phyloP scores from a whole-genome alignment of 2,329 filamentous ascomycete genomes.

The Neofusicoccum parvum region DNA sequence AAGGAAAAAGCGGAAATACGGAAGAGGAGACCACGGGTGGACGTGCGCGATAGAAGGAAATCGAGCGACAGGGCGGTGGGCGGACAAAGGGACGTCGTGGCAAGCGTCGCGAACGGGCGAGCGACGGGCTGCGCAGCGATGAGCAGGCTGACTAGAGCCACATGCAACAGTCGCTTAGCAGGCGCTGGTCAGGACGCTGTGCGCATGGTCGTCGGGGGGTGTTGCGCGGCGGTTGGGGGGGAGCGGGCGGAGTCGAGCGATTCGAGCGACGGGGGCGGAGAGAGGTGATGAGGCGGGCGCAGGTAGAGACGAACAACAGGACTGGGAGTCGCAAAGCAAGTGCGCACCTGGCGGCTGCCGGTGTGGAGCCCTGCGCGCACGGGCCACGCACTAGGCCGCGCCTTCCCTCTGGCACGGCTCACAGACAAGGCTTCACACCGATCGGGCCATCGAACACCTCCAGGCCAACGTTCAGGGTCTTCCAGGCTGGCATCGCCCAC shows the following conservation, averaged over 20 bases:
- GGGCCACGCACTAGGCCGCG: not conserved
- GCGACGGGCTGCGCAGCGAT: conserved; percentile 14
- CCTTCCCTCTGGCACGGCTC: conserved; percentile 3
- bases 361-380: no score
- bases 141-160: conserved; percentile 1
- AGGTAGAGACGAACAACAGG: not conserved
- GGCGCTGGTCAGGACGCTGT: conserved; percentile 9
- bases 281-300: conserved; percentile 13
- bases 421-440: conserved; percentile 8
- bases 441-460: not conserved
- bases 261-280: conserved; percentile 27
- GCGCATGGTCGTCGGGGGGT: conserved; percentile 10
- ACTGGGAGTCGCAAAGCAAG: not conserved
- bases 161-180: conserved; percentile 11
- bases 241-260: conserved; percentile 25
- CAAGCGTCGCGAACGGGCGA: conserved; percentile 9
- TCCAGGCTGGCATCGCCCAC: not conserved
- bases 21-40: not conserved
- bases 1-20: not conserved
- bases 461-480: not conserved
- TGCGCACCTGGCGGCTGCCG: no score
- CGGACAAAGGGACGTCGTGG: not conserved
- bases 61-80: conserved; percentile 7
- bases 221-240: conserved; percentile 27
- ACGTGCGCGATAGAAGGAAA: conserved; percentile 16